Percentiles rank a stretch among this genome's conserved stretches.
Evolutionary conservation across 116 monocot genomes (phyloP).

Genomic region (Dioscorea cayenensis): DNA sequence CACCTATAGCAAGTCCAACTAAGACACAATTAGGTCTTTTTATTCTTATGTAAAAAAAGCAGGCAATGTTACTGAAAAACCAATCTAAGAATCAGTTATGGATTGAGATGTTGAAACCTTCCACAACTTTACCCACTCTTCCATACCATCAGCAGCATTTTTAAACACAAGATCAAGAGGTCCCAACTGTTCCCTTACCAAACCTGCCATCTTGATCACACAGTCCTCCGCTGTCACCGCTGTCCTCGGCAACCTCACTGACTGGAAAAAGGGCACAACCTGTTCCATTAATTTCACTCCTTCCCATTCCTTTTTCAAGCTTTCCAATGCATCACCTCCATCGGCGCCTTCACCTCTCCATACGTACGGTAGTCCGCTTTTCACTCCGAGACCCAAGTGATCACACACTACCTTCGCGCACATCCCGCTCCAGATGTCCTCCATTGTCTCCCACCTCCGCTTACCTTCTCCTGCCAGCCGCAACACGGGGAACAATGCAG

Average conservation of each 20-base stretch:
- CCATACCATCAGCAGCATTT: slow-evolving; percentile 66
- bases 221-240: slow-evolving; percentile 46
- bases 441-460: slow-evolving; percentile 63
- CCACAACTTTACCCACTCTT: slow-evolving; percentile 69
- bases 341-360: slow-evolving; percentile 18
- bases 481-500: slow-evolving; percentile 51
- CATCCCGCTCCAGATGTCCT: slow-evolving; percentile 79
- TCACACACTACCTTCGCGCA: slow-evolving; percentile 69
- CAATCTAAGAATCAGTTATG: too few relatives aligned
- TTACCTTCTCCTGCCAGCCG: slow-evolving; percentile 56
- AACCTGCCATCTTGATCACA: slow-evolving; percentile 35
- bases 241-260: slow-evolving; percentile 34
- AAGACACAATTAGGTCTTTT: too few relatives aligned
- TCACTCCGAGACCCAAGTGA: slow-evolving; percentile 53
- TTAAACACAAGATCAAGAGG: slow-evolving; percentile 30
- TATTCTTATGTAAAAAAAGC: too few relatives aligned
- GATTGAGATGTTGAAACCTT: slow-evolving; percentile 19
- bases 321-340: slow-evolving; percentile 20
- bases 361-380: slow-evolving; percentile 80
- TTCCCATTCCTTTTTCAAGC: slow-evolving; percentile 48
- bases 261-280: slow-evolving; percentile 60
- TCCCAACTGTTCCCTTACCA: slow-evolving; percentile 49
- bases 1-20: too few relatives aligned
- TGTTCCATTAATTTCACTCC: slow-evolving; percentile 64
- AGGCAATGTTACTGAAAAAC: too few relatives aligned